phyloP scores from a whole-genome alignment of 345 rosid species.

The Salix suchowensis region DNA sequence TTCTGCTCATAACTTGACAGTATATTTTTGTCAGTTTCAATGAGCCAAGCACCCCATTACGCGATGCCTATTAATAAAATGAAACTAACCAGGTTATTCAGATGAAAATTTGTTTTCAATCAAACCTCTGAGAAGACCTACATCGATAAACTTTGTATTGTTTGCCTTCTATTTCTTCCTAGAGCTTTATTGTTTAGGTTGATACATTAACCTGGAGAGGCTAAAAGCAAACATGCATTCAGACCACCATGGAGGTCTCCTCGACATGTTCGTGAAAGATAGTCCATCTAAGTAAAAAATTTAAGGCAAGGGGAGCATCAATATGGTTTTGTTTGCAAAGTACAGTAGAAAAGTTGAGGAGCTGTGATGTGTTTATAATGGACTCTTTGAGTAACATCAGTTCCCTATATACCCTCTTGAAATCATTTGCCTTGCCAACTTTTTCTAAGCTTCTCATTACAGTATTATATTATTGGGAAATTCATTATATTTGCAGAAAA shows the following conservation, averaged over 20 bases:
- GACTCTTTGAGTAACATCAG: not conserved
- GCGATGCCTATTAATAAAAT: not conserved
- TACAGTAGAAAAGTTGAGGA: not conserved
- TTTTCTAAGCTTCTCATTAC: not conserved
- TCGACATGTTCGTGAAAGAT: not conserved
- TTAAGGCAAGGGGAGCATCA: not conserved
- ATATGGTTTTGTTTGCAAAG: not conserved
- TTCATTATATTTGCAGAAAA: not conserved
- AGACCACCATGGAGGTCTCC: not conserved
- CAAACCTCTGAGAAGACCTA: not conserved
- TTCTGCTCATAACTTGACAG: not conserved
- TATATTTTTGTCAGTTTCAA: not conserved
- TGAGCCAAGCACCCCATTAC: not conserved
- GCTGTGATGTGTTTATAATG: not conserved
- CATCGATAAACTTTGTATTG: not conserved
- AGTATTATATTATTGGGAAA: not conserved
- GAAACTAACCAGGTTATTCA: not conserved
- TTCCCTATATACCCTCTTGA: not conserved
- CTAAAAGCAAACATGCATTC: not conserved
- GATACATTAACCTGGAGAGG: not conserved
- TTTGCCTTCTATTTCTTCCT: not conserved
- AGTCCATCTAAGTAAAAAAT: not conserved
- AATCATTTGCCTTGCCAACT: not conserved
- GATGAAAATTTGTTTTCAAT: not conserved
- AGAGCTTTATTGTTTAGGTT: not conserved